These are phyloP conservation scores for Plasmopara muralis DNA, from an alignment of 352 stramenopile species.

Conservation along the genomic window DNA sequence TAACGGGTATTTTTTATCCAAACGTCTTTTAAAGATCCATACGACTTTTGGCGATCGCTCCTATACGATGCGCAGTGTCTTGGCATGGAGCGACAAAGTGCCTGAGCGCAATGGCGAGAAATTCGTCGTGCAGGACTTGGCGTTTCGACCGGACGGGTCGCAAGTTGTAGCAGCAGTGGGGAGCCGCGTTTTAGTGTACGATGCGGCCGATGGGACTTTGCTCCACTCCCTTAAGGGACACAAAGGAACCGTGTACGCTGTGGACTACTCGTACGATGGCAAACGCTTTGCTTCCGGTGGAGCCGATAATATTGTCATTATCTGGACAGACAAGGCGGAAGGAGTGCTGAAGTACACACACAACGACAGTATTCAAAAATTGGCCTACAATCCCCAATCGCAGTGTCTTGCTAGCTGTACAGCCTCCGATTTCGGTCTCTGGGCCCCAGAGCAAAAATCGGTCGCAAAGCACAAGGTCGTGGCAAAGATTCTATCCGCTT, in stretches of 20 bases:
- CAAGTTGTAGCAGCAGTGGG: constrained; percentile 88
- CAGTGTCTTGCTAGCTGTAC: constrained; percentile 91
- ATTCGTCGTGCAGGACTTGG: constrained; percentile 83
- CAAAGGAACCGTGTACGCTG: constrained; percentile 89
- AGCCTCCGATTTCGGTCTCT: constrained; percentile 92
- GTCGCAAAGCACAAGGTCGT: constrained; percentile 94
- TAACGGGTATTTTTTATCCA: not conserved
- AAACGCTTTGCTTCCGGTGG: constrained; percentile 90
- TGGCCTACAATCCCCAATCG: constrained; percentile 90
- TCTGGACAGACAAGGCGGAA: constrained; percentile 92
- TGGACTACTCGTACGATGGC: constrained; percentile 88
- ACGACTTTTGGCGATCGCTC: constrained; percentile 32
- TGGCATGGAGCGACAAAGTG: constrained; percentile 84
- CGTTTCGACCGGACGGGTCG: constrained; percentile 86
- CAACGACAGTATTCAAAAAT: constrained; percentile 89
- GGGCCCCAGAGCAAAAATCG: constrained; percentile 89
- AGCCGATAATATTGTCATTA: constrained; percentile 94
- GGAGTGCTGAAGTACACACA: constrained; percentile 96
- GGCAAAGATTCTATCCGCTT: constrained; percentile 88
- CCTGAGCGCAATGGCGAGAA: constrained; percentile 83
- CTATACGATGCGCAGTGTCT: constrained; percentile 55
- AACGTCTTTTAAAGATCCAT: constrained; percentile 27
- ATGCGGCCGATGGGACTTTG: constrained; percentile 84
- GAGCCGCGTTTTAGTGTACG: constrained; percentile 90
- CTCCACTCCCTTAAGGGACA: constrained; percentile 89